Percentiles rank a stretch among this genome's conserved stretches.
Conservation (phyloP, 768 basidiomycete species). For the Mrakia gelida region DNA sequence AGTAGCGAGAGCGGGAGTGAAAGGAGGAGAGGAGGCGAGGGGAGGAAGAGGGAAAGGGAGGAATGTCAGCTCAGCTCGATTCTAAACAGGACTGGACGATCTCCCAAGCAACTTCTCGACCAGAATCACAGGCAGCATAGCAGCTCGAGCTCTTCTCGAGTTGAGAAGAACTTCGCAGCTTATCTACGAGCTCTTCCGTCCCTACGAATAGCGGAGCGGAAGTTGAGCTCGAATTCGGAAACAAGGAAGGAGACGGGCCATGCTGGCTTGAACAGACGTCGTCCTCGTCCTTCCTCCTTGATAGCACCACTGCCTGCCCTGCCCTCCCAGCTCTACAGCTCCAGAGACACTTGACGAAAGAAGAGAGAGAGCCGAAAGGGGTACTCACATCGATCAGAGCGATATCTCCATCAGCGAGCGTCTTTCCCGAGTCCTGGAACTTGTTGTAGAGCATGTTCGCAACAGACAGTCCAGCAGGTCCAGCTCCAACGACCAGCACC, state of each 20-base stretch:
- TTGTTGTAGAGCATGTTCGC: constrained; percentile 83
- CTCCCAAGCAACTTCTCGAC: background rate
- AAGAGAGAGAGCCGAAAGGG: background rate
- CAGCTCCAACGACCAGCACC: constrained; percentile 81
- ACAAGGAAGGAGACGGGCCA: background rate
- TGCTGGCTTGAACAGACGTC: background rate
- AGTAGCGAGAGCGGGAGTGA: constrained; percentile 22
- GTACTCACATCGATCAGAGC: constrained; percentile 66
- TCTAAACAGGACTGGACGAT: too few relatives aligned
- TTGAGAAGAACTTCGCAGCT: background rate
- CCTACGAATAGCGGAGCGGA: background rate
- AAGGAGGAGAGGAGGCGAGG: background rate
- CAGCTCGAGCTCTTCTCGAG: background rate
- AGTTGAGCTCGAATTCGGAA: background rate
- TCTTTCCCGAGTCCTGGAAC: constrained; percentile 65
- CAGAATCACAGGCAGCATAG: background rate
- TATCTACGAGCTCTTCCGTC: background rate
- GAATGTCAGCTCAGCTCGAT: constrained; percentile 33
- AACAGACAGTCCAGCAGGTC: constrained; percentile 55
- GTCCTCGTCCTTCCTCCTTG: background rate
- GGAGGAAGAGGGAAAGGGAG: background rate
- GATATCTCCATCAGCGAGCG: constrained; percentile 69
- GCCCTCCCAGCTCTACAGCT: background rate
- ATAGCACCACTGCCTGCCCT: background rate
- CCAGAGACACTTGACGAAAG: background rate